Evolutionary conservation across 192 early-diverging fungal genomes (phyloP).

Genomic region (Coemansia guatemalensis): DNA sequence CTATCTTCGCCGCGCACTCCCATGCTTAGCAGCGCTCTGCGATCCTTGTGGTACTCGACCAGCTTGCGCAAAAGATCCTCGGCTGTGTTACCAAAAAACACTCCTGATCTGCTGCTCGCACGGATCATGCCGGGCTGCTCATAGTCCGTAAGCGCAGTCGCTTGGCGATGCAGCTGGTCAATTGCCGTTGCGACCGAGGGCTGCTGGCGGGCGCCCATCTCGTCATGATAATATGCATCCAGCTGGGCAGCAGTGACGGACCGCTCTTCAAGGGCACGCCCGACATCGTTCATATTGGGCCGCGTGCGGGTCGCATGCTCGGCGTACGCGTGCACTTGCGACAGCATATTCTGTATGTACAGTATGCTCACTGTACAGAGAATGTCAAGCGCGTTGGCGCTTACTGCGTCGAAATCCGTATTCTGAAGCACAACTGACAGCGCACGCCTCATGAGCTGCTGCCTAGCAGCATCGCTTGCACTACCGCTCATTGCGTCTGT

Average conservation of each 20-base stretch:
- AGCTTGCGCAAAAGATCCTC: conserved; percentile 36
- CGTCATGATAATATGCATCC: conserved; percentile 26
- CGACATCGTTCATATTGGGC: conserved; percentile 54
- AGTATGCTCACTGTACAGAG: conserved; percentile 37
- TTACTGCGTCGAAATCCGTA: conserved; percentile 29
- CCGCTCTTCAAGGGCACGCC: conserved; percentile 46
- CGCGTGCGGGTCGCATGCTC: conserved; percentile 54
- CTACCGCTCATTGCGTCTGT: conserved; percentile 17
- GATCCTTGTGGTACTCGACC: conserved; percentile 18
- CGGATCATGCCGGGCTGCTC: not conserved
- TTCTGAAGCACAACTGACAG: conserved; percentile 38
- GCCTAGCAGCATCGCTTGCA: conserved; percentile 20
- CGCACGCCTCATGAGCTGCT: conserved; percentile 40
- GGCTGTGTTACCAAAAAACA: conserved; percentile 35
- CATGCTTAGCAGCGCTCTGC: conserved; percentile 9
- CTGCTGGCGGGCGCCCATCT: conserved; percentile 7
- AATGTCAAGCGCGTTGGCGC: conserved; percentile 33
- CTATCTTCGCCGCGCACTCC: conserved; percentile 11
- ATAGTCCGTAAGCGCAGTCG: not conserved
- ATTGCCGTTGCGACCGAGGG: conserved; percentile 19
- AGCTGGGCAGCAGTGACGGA: conserved; percentile 30
- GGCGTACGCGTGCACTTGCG: conserved; percentile 48
- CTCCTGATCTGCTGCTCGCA: conserved; percentile 3
- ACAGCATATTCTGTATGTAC: conserved; percentile 52
- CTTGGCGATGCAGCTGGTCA: conserved; percentile 13